Base-by-base conservation (phyloP, 768 basidiomycete species). In the Mycena kentingensis region DNA sequence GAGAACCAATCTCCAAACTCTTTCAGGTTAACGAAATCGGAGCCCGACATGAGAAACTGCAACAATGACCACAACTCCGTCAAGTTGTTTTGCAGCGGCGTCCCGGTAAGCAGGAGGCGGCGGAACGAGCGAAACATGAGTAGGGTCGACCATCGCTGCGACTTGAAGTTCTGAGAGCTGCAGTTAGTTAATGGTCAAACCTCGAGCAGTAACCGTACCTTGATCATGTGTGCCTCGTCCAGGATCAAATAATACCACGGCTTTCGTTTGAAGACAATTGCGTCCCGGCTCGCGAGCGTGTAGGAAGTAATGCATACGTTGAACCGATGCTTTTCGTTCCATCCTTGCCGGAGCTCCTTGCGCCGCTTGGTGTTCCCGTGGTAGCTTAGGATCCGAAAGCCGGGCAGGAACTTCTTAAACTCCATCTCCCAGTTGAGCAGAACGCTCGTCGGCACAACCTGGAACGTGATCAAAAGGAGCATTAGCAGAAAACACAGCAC, bases 1-100 rank as follows among this genome's bases (percentile, higher is more conserved):
- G 93, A 91, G 67, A 98, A 97, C 94, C 95, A 97, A 49, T 94
- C 90, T 5, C 83, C 89, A 65, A 98, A 98, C 67, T 97, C 93
- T 65, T 91, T 91, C 54, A 95, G 71, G 63, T 93, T 90, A 21
- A 90, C 95, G 69, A 98, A 97, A 62, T 88, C 79, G 60, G 88
- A 79, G 3, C 88, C 90, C 4, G 89, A 90, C 80, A 98, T 90
- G 55, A 98, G 76, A 66, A 98, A 99, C 67, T 97, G 94, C 57
- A 99, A 73, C 21, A 99, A 73, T 0, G 92, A 89, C 96, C 94
- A 99, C 1, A 99, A 74, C 65, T 99, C 97, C 1, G 90, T 92
- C 41, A 99, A 77, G 60, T 98, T 98, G 66, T 99, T 98, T 71
- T 99, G 89, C 24, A 99, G 76, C 0, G 97, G 97, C 1, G 97